Evolutionary conservation across 169 alveolate genomes (phyloP).

Genomic region (Nephromyces sp.): DNA sequence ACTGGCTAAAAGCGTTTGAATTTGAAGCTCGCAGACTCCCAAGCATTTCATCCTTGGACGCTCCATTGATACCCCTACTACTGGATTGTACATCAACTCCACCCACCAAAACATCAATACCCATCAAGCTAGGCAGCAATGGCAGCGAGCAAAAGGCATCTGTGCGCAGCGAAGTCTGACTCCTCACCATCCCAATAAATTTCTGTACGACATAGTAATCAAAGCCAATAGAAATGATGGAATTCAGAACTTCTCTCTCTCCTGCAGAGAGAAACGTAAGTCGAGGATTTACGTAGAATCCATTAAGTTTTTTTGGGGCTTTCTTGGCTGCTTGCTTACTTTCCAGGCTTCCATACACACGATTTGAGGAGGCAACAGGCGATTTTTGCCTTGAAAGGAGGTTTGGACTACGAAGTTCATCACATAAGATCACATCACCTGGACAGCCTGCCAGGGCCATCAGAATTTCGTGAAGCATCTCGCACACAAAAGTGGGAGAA

Average conservation of each 20-base stretch:
- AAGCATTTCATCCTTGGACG: background rate
- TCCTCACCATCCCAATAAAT: background rate
- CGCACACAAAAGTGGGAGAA: no score
- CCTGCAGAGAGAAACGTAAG: background rate
- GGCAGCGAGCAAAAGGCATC: background rate
- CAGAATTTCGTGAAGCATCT: conserved; percentile 25
- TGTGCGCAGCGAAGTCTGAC: background rate
- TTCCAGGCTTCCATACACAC: background rate
- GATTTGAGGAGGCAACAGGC: background rate
- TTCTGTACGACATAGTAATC: conserved; percentile 3
- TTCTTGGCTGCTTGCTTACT: no score
- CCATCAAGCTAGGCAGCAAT: background rate
- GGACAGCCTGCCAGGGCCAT: conserved; percentile 34
- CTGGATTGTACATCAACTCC: background rate
- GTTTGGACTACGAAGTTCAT: background rate
- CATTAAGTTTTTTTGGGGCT: conserved; percentile 1
- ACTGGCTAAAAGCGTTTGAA: background rate
- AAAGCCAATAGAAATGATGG: background rate
- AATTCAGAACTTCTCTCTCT: conserved; percentile 7
- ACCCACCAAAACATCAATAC: no score
- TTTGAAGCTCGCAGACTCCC: no score
- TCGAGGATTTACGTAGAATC: conserved; percentile 3
- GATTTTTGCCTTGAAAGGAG: background rate
- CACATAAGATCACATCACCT: conserved; percentile 19
- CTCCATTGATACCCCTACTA: background rate